Conservation (phyloP, 1,139 yeast genomes). For the Petasospora rhodanensis region DNA sequence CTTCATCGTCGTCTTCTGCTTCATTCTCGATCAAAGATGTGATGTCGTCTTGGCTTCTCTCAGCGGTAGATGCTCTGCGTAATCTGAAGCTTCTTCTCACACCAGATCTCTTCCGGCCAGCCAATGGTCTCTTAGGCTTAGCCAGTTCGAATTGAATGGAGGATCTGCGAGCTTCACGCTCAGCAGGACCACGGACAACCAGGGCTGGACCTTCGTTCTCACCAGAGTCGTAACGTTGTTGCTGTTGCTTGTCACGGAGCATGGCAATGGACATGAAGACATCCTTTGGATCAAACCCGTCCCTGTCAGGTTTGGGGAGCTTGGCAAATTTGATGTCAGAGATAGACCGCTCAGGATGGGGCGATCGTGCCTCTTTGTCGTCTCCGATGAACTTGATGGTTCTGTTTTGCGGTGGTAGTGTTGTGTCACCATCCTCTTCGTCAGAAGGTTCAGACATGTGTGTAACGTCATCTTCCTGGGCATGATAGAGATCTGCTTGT, state of each 20-base stretch:
- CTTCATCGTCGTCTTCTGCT: constrained; percentile 8
- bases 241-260: constrained; percentile 50
- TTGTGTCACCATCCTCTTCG: constrained; percentile 7
- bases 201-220: constrained; percentile 62
- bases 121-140: constrained; percentile 14
- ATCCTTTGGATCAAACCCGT: constrained; percentile 72
- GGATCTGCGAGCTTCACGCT: constrained; percentile 38
- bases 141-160: constrained; percentile 22
- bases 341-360: neutral
- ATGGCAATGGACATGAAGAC: constrained; percentile 79
- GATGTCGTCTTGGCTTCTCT: constrained; percentile 4
- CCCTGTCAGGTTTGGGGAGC: constrained; percentile 39
- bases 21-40: constrained; percentile 6
- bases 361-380: constrained; percentile 37
- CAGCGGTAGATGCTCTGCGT: neutral
- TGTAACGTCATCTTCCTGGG: neutral
- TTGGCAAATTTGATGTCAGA: constrained; percentile 34
- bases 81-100: constrained; percentile 15
- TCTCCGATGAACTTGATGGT: constrained; percentile 8
- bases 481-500: constrained; percentile 3
- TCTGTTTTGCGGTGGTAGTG: constrained; percentile 12
- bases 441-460: constrained; percentile 18
- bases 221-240: constrained; percentile 11
- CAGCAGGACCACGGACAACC: constrained; percentile 75
- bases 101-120: constrained; percentile 14